Evolutionary conservation across 2,329 filamentous ascomycete genomes (phyloP), one percentile per base, ranked within the genome.

Genomic region (Botrytis tulipae): DNA sequence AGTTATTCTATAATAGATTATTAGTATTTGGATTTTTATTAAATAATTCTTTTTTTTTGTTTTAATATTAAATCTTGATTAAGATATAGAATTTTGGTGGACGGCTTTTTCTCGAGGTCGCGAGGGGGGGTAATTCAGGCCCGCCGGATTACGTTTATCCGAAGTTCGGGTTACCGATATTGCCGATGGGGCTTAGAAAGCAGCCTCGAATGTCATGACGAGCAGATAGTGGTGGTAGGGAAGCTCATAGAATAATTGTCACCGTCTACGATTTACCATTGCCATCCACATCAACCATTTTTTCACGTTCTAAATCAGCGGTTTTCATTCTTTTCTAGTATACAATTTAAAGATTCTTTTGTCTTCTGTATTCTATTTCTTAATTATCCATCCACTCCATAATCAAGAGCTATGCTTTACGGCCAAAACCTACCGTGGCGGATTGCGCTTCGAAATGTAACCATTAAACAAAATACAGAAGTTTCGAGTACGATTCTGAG

Each of bases 361-460:
- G 32, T 60, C 42, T 69, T 42, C 42, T 61, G 65, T 69, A 32
- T 48, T 40, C 44, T 65, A 48, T 65, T 51, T 54, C 51, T 60
- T 71, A 71, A 42, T 44, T 37, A 22, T 32, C 44, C 35, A 60
- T 54, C 42, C 42, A 48, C 40, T 20, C 25, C 22, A 54, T 59
- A 54, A 51, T 59, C 57, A 71, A 76, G 44, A 76, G 76, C 73
- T 76, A 92, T 91, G 90, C 85, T 90, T 82, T 88, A 89, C 84
- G 86, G 88, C 80, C 88, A 89, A 82, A 87, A 87, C 77, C 83
- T 91, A 80, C 87, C 89, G 83, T 92, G 89, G 90, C 87, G 89
- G 84, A 84, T 85, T 82, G 88, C 88, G 78, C 84, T 82, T 67
- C 76, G 78, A 73, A 80, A 77, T 63, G 75, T 77, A 54, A 73